A percentile compares a stretch with the other conserved stretches of the same genome.
These are phyloP conservation scores for Cetradonia linearis DNA, from an alignment of 495 filamentous ascomycete species.

Conservation along the genomic window DNA sequence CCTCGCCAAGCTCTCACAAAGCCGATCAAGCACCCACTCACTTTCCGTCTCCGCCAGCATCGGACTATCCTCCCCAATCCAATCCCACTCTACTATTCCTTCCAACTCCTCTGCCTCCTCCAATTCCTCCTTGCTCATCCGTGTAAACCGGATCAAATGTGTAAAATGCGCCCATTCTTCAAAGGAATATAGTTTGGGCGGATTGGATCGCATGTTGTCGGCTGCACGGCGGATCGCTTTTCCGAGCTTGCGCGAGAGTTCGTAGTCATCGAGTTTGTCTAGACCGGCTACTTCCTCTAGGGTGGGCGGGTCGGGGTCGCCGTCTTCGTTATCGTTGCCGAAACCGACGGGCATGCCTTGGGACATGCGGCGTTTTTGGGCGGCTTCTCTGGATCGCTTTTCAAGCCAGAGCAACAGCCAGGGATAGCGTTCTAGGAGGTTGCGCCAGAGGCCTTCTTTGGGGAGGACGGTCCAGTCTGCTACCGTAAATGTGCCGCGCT, in stretches of 20 bases:
- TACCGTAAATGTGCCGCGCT: conserved; percentile 41
- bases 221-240: conserved; percentile 43
- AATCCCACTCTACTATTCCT: conserved; percentile 54
- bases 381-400: conserved; percentile 25
- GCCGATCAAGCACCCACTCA: conserved; percentile 50
- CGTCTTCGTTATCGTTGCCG: conserved; percentile 24
- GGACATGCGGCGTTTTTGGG: conserved; percentile 36
- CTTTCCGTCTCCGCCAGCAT: conserved; percentile 49
- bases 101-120: conserved; percentile 43
- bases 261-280: conserved; percentile 28
- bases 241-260: conserved; percentile 43
- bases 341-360: conserved; percentile 38
- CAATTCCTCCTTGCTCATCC: conserved; percentile 28
- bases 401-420: conserved; percentile 34
- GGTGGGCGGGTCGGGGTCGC: conserved; percentile 27
- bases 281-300: conserved; percentile 39
- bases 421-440: conserved; percentile 35
- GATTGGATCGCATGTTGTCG: conserved; percentile 34
- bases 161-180: conserved; percentile 59
- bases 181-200: conserved; percentile 43
- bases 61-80: conserved; percentile 55
- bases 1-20: conserved; percentile 48
- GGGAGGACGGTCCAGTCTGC: conserved; percentile 52
- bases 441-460: conserved; percentile 39
- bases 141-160: conserved; percentile 48